phyloP scores from a whole-genome alignment of 2,329 filamentous ascomycete species.

The Sclerotinia nivalis region DNA sequence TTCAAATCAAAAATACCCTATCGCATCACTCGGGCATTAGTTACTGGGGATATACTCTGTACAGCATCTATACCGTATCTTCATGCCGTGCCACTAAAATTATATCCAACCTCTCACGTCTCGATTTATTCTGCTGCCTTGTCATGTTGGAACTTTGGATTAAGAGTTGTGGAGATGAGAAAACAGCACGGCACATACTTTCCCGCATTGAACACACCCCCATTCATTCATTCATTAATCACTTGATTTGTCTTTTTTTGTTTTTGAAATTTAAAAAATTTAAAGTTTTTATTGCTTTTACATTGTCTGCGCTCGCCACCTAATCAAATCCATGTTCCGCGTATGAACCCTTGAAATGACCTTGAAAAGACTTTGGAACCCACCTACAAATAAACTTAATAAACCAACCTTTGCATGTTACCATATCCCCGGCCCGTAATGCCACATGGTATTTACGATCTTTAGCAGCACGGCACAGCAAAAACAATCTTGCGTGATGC shows the following conservation, averaged over 20 bases:
- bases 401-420: background rate
- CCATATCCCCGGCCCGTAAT: constrained; percentile 13
- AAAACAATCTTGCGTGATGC: constrained; percentile 25
- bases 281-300: background rate
- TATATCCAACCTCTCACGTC: constrained; percentile 13
- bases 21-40: constrained; percentile 20
- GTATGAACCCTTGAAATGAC: background rate
- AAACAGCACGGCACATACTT: background rate
- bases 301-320: background rate
- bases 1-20: constrained; percentile 4
- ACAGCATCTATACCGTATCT: constrained; percentile 6
- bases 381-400: background rate
- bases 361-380: background rate
- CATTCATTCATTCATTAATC: background rate
- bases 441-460: constrained; percentile 24
- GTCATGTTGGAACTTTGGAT: constrained; percentile 15
- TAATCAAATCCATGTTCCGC: background rate
- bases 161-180: constrained; percentile 13
- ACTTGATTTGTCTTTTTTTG: background rate
- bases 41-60: constrained; percentile 1
- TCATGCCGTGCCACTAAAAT: constrained; percentile 19
- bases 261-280: too few species aligned
- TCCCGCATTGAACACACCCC: background rate
- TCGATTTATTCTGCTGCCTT: constrained; percentile 25
- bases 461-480: constrained; percentile 25